Conservation (phyloP, 2,329 filamentous ascomycete species). For the Pseudonectria foliicola region DNA sequence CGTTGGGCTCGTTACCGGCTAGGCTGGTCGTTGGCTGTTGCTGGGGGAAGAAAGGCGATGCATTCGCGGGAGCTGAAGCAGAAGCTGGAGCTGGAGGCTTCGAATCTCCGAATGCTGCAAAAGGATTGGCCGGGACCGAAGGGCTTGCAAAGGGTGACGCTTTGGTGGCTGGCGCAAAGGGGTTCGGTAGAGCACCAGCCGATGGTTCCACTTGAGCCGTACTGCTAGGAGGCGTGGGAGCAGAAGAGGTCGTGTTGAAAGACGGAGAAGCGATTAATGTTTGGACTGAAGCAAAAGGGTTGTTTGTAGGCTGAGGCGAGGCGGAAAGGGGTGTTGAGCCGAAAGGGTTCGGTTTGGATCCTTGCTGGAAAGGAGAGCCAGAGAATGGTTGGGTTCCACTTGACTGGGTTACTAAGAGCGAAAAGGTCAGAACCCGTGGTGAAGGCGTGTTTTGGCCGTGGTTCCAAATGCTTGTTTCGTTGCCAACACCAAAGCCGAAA, state of each 20-base stretch:
- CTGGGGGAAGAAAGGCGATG: constrained; percentile 5
- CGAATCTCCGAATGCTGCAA: constrained; percentile 3
- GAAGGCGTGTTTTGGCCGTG: constrained; percentile 19
- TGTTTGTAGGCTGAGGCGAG: constrained; percentile 6
- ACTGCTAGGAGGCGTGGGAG: constrained; percentile 1
- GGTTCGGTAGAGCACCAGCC: constrained; percentile 5
- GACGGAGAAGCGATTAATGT: constrained; percentile 4
- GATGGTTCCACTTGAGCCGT: constrained; percentile 2
- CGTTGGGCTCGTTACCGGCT: constrained; percentile 1
- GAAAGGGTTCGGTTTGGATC: constrained; percentile 17
- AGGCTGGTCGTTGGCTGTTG: constrained; percentile 2
- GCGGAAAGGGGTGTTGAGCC: constrained; percentile 5
- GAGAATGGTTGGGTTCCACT: constrained; percentile 13
- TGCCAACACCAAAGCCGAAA: constrained; percentile 11
- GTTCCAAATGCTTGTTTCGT: constrained; percentile 22
- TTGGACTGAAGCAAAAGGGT: constrained; percentile 13
- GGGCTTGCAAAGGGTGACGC: constrained; percentile 1
- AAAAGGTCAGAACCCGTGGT: constrained; percentile 24
- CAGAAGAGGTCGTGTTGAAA: constrained; percentile 3
- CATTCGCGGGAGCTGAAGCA: constrained; percentile 6
- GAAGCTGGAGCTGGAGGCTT: no score
- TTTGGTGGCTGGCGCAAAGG: constrained; percentile 10
- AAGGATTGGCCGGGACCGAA: not conserved
- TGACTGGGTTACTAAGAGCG: constrained; percentile 19
- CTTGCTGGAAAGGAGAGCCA: constrained; percentile 12